phyloP scores from a whole-genome alignment of 2,329 filamentous ascomycete species.

The Fusarium penzigii region DNA sequence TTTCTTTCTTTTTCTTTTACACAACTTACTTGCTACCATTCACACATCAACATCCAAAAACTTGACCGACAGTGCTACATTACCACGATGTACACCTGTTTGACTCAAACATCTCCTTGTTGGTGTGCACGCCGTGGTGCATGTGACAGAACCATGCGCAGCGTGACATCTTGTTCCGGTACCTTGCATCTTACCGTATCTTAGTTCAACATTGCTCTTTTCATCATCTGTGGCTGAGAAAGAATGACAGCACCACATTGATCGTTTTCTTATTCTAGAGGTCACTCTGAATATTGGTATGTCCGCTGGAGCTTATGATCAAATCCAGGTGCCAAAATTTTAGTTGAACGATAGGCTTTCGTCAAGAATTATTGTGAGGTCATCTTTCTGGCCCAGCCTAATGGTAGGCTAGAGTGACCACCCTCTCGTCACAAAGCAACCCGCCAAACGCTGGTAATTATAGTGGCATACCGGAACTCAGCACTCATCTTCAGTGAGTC shows the following conservation, averaged over 20 bases:
- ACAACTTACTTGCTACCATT: too few relatives aligned
- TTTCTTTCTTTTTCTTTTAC: too few relatives aligned
- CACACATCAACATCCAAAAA: not conserved
- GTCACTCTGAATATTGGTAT: too few relatives aligned
- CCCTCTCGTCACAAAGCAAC: too few relatives aligned
- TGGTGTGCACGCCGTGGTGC: not conserved
- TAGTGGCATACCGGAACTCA: too few relatives aligned
- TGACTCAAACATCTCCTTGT: not conserved
- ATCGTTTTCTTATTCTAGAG: not conserved
- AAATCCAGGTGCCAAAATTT: too few relatives aligned
- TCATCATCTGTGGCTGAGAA: not conserved
- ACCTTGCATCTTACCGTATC: not conserved
- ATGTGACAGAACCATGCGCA: conserved; percentile 6
- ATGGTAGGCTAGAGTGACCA: too few relatives aligned
- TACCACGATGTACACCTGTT: not conserved
- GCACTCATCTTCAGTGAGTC: not conserved
- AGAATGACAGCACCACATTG: not conserved
- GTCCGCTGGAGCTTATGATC: too few relatives aligned
- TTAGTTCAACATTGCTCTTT: not conserved
- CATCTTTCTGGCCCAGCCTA: too few relatives aligned
- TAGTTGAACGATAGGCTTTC: too few relatives aligned
- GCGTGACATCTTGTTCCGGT: not conserved
- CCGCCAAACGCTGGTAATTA: too few relatives aligned
- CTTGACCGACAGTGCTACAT: not conserved
- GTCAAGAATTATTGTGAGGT: too few relatives aligned